Evolutionary conservation across 768 basidiomycete species (phyloP), one percentile per base, ranked within the genome.

Genomic region (Leucocoprinus leucothites): DNA sequence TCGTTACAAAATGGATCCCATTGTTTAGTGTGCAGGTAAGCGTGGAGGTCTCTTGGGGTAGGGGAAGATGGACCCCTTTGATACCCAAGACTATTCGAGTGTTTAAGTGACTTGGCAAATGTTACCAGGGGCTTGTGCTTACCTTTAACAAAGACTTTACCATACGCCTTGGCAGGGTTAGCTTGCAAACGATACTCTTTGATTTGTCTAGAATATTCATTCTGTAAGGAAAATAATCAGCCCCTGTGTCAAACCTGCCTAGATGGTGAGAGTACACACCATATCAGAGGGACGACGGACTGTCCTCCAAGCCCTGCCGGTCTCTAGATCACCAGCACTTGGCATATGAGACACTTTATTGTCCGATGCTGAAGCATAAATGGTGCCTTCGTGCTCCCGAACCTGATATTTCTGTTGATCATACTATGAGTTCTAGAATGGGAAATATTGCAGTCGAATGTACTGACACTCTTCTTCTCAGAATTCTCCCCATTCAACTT

Each of bases 71-170:
- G 35, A 97, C 74, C 45, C 79, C 81, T 61, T 82, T 88, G 56
- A 94, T 78, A 34, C 86, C 85, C 31, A 91, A 67, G 21, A 98
- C 95, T 96, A 61, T 19, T 48, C 25, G 41, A 24, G 18, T 1
- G 28, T n/a, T 11, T n/a, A 44, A 65, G 38, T 25, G 8, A 47
- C 44, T n/a, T 40, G 3, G 24, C 35, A 38, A 19, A 16, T 50
- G 19, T 26, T 40, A 25, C 3, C n/a, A n/a, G 22, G 2, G 25
- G 8, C 18, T 7, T 56, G 35, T 18, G 31, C 78, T 56, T 57
- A 87, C 94, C 91, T 79, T 89, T 89, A 49, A 98, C 91, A 62
- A 98, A 98, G 21, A 98, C 89, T 63, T 97, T 98, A 45, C 94
- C 95, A 53, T 89, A 85, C 1, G 86, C 81, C 63, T 93, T 95